Evolutionary conservation across 2,329 filamentous ascomycete genomes (phyloP), one percentile per base, ranked within the genome.

Genomic region (Basipetospora chlamydospora): DNA sequence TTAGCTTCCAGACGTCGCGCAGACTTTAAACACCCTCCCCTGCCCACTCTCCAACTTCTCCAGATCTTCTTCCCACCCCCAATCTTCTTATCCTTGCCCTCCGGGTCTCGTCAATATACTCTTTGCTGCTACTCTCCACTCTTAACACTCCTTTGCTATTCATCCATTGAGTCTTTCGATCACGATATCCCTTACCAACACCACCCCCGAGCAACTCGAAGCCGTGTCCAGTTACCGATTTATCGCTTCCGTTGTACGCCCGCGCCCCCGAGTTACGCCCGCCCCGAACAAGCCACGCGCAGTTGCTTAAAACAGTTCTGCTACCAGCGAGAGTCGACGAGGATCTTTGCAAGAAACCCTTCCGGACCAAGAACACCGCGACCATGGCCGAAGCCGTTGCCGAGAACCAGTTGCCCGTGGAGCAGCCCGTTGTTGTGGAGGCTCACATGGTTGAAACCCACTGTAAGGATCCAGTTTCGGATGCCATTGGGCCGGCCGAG

Each of bases 361-460:
- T 26, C 29, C 11, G 11, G 22, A 6, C 6, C 22, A 23, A 23
- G 22, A 23, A 6, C 11, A 23, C 22, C 22, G 22, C 22, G 22
- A 34, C 21, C 32, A 34, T 34, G 32, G 22, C 32, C 21, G 32
- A 34, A 16, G 18, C 18, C 16, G 32, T 23, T n/a, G 32, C 20
- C 20, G 12, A 26, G 17, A n/a, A n/a, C 11, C 12, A 34, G 21
- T 21, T n/a, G 22, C 22, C 16, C 28, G 22, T 31, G 16, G 8
- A 9, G 28, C 28, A 31, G 28, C 16, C 68, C 33, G 77, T 81
- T 49, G 80, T 86, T 49, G 66, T 68, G 42, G 81, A 86, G 66
- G 79, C 80, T 51, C 80, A 85, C 58, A 61, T 77, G 52, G 79
- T 85, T 47, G 77, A 83, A 58, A 86, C 80, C 15, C 84, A 64